Percentiles rank a stretch among this genome's conserved stretches.
These are phyloP conservation scores for Angomonas ambiguus DNA, from an alignment of 208 protist genomes.

Conservation along the genomic window DNA sequence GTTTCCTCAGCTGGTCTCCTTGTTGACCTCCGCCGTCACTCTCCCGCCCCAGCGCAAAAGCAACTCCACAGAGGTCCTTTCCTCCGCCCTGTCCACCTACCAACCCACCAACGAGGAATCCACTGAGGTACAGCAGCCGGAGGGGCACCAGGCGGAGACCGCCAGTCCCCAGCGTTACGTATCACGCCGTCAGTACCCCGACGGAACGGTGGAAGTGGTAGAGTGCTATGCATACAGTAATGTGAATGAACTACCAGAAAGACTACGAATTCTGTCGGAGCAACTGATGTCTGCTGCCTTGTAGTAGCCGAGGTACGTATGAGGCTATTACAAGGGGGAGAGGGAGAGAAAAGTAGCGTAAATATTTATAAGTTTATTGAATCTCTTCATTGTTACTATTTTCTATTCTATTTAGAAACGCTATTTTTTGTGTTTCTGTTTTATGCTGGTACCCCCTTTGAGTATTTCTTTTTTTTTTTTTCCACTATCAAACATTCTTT, in stretches of 20 bases:
- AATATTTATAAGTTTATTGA: background rate
- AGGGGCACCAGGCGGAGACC: too few species aligned
- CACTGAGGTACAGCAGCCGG: too few species aligned
- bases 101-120: background rate
- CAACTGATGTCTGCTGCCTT: background rate
- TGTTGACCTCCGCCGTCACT: background rate
- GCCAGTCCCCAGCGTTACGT: background rate
- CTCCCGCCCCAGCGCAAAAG: background rate
- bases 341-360: background rate
- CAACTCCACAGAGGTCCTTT: background rate
- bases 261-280: background rate
- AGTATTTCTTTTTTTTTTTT: background rate
- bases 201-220: slow-evolving; percentile 1
- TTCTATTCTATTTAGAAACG: background rate
- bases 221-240: background rate
- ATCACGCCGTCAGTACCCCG: background rate
- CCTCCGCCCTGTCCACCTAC: background rate
- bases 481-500: too few species aligned
- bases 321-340: background rate
- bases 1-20: background rate
- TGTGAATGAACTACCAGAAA: background rate
- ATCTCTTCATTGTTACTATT: background rate
- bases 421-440: slow-evolving; percentile 3
- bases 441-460: background rate
- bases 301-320: background rate